A percentile compares a stretch with the other conserved stretches of the same genome.
phyloP scores from a whole-genome alignment of 176 grass and related monocot species.

The Lolium multiflorum region DNA sequence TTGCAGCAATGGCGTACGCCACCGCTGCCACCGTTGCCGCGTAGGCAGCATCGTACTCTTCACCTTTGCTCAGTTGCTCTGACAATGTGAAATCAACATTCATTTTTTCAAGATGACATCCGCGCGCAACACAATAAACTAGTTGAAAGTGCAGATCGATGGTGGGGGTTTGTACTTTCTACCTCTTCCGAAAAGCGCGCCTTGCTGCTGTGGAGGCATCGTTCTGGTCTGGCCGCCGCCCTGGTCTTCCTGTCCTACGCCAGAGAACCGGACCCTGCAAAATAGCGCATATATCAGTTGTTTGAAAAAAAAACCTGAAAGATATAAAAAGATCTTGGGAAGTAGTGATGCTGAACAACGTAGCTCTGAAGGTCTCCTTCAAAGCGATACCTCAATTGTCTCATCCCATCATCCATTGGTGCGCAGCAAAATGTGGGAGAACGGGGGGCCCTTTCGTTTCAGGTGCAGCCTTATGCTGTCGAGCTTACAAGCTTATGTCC shows the following conservation, averaged over 20 bases:
- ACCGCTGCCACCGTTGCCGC: constrained; percentile 66
- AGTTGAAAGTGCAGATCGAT: not conserved
- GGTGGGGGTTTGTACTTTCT: not conserved
- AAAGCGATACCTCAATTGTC: constrained; percentile 31
- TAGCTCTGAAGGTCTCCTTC: not conserved
- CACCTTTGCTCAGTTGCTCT: constrained; percentile 18
- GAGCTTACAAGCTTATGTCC: constrained; percentile 23
- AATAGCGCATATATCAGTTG: not conserved
- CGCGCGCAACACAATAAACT: not conserved
- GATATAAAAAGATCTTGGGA: not conserved
- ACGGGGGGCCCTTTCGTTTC: not conserved
- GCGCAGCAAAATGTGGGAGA: not conserved
- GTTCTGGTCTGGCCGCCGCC: not conserved
- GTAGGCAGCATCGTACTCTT: constrained; percentile 49
- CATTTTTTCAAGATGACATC: not conserved
- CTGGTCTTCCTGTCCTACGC: constrained; percentile 28
- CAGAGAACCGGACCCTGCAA: constrained; percentile 50
- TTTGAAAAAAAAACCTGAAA: not conserved
- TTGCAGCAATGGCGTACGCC: constrained; percentile 58
- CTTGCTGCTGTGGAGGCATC: constrained; percentile 27
- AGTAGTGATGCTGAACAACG: not conserved
- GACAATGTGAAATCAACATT: not conserved
- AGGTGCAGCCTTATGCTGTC: not conserved
- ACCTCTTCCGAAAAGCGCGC: constrained; percentile 37
- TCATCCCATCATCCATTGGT: constrained; percentile 43